These are phyloP conservation scores for Isabelozyma pseudorhagii DNA, from an alignment of 805 yeast genomes.

Conservation along the genomic window DNA sequence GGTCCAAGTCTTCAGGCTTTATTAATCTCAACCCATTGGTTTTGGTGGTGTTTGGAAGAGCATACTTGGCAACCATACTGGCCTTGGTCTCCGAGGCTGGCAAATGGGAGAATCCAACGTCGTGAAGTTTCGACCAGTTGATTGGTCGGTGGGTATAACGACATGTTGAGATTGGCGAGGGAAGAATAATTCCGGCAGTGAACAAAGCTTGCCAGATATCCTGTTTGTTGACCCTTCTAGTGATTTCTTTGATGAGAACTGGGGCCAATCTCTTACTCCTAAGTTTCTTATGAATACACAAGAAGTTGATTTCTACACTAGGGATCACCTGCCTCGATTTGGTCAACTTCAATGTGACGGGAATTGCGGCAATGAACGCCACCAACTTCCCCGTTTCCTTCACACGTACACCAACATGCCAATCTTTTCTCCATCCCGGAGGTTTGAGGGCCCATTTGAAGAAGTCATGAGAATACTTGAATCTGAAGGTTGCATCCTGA, in stretches of 20 bases:
- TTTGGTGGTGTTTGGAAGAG: conserved; percentile 51
- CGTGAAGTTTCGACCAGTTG: conserved; percentile 85
- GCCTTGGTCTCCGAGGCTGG: conserved; percentile 69
- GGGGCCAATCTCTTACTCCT: conserved; percentile 95
- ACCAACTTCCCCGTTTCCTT: conserved; percentile 71
- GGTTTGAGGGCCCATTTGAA: conserved; percentile 91
- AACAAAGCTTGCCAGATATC: conserved; percentile 95
- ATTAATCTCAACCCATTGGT: conserved; percentile 57
- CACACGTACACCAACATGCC: conserved; percentile 94
- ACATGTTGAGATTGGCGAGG: conserved; percentile 87
- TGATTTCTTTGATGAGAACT: conserved; percentile 87
- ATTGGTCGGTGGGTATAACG: conserved; percentile 92
- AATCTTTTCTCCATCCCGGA: conserved; percentile 86
- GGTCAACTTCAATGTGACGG: conserved; percentile 64
- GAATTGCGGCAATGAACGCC: conserved; percentile 91
- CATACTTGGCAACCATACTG: conserved; percentile 60
- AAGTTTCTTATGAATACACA: conserved; percentile 91
- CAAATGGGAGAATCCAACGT: conserved; percentile 83
- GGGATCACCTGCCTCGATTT: conserved; percentile 43
- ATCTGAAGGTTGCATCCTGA: conserved; percentile 85
- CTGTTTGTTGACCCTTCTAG: conserved; percentile 81
- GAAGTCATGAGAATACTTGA: conserved; percentile 80
- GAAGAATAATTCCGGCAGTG: conserved; percentile 88
- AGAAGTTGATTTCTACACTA: conserved; percentile 87
- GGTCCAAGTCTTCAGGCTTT: conserved; percentile 58